Evolutionary conservation across 306 rosid species (phyloP).

Genomic region (Chamaecrista fasciculata): DNA sequence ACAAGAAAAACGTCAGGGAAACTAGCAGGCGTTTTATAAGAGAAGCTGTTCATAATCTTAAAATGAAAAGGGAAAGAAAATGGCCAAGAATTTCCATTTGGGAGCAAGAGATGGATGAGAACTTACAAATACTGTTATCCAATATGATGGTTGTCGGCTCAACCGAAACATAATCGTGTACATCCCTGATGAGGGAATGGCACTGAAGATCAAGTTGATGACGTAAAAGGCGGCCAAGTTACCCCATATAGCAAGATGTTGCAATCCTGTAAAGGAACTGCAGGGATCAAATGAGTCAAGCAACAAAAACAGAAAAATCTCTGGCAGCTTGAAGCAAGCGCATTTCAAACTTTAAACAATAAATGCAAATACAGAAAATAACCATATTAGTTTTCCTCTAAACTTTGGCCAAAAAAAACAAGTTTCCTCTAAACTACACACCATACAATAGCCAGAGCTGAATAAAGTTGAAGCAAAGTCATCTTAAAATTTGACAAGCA

Average conservation of each 20-base stretch:
- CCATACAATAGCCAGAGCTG: background rate
- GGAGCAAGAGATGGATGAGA: slow-evolving; percentile 15
- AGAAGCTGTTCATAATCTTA: background rate
- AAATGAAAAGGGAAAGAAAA: background rate
- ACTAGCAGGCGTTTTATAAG: background rate
- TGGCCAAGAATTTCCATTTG: background rate
- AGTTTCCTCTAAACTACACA: too few species aligned
- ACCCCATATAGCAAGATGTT: slow-evolving; percentile 93
- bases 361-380: slow-evolving; percentile 12
- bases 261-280: slow-evolving; percentile 92
- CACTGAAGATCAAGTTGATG: slow-evolving; percentile 88
- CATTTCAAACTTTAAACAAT: slow-evolving; percentile 14
- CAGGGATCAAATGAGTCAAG: slow-evolving; percentile 39
- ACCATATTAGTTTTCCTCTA: too few species aligned
- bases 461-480: slow-evolving; percentile 7
- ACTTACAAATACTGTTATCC: slow-evolving; percentile 86
- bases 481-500: background rate
- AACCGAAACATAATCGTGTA: slow-evolving; percentile 91
- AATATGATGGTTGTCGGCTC: slow-evolving; percentile 83
- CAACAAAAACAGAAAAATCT: slow-evolving; percentile 26
- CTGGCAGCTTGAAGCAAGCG: slow-evolving; percentile 12
- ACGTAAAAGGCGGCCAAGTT: slow-evolving; percentile 77
- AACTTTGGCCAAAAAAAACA: too few species aligned
- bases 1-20: background rate
- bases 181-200: slow-evolving; percentile 95